Evolutionary conservation across 768 basidiomycete genomes (phyloP).

Genomic region (Tylopilus cervinicoccineus): DNA sequence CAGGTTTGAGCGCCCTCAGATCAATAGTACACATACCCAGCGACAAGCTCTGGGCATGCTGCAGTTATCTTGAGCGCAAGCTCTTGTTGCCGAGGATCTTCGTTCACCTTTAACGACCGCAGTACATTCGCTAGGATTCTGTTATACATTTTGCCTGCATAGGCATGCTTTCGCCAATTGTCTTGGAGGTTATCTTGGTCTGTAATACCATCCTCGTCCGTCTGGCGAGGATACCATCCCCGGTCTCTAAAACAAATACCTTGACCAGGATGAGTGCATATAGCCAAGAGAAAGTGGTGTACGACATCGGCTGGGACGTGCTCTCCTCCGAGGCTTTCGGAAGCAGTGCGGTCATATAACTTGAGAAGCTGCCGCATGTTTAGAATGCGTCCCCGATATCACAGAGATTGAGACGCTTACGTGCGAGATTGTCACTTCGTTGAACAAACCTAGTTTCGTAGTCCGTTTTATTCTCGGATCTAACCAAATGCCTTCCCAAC

Average conservation of each 20-base stretch:
- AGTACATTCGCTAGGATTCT: slow-evolving; percentile 77
- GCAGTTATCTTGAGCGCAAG: slow-evolving; percentile 75
- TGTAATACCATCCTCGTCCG: slow-evolving; percentile 36
- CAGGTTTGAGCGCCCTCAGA: slow-evolving; percentile 4
- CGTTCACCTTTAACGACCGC: slow-evolving; percentile 77
- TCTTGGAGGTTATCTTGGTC: slow-evolving; percentile 37
- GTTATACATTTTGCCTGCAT: slow-evolving; percentile 62
- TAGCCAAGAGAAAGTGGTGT: slow-evolving; percentile 83
- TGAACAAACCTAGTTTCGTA: slow-evolving; percentile 68
- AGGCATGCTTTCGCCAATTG: slow-evolving; percentile 29
- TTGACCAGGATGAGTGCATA: slow-evolving; percentile 74
- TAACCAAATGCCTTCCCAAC: slow-evolving; percentile 74
- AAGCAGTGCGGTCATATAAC: slow-evolving; percentile 59
- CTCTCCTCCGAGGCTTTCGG: slow-evolving; percentile 48
- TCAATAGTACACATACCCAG: slow-evolving; percentile 48
- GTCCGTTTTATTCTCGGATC: slow-evolving; percentile 71
- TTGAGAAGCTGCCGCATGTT: slow-evolving; percentile 52
- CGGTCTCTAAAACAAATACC: slow-evolving; percentile 87
- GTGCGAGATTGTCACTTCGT: slow-evolving; percentile 58
- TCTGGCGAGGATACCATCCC: slow-evolving; percentile 86
- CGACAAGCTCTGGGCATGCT: slow-evolving; percentile 83
- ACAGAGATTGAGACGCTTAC: slow-evolving; percentile 35
- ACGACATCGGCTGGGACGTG: slow-evolving; percentile 72
- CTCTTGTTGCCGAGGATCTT: slow-evolving; percentile 82
- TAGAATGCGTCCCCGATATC: not conserved